Evolutionary conservation across 75 land plant species (phyloP), one percentile per base, ranked within the genome.

Genomic region (Chamaecyparis obtusa): DNA sequence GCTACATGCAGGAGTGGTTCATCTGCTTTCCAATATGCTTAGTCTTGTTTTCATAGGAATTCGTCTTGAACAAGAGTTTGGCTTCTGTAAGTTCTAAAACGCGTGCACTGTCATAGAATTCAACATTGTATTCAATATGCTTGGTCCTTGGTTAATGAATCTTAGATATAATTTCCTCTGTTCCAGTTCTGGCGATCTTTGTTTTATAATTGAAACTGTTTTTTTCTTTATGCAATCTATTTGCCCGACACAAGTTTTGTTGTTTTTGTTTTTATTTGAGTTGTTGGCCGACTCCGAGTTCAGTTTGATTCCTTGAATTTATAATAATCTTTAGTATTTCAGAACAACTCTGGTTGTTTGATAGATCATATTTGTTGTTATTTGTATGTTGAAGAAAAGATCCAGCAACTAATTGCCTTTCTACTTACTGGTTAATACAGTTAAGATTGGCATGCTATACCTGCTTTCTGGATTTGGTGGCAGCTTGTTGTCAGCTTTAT

Each of bases 1-100:
- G 94, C 88, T 96, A 76, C 96, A 96, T 88, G 97, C 93, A 30
- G 97, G 97, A 67, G 89, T 96, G 13, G 71, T 96, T 30, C 97
- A 96, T 79, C 67, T 96, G 51, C 76, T 92, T 71, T 94, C 93
- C 24, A 96, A 96, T 85, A 91, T 96, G 92, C 79, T 96, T 21
- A 89, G 94, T 77, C 88, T 96, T 79, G 88, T 96, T 48, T 89
- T 95, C 74, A 91, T 95, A 43, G 97, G 97, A 10, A 86, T 95
- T 43, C 97, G 96, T 77, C 91, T 96, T 6, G 96, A 96, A 84
- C 93, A 93, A 54, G 92, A 94, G 79, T 96, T 96, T 86, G 94
- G 97, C 37, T 89, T 92, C 86, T 84, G 96, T 92, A 92, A 84
- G 90, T 17, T 54, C 83, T 67, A 19, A 24, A 15, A 43, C 41